Base-by-base conservation (phyloP, 73 alveolate genomes). In the Tetrahymena thermophila region DNA sequence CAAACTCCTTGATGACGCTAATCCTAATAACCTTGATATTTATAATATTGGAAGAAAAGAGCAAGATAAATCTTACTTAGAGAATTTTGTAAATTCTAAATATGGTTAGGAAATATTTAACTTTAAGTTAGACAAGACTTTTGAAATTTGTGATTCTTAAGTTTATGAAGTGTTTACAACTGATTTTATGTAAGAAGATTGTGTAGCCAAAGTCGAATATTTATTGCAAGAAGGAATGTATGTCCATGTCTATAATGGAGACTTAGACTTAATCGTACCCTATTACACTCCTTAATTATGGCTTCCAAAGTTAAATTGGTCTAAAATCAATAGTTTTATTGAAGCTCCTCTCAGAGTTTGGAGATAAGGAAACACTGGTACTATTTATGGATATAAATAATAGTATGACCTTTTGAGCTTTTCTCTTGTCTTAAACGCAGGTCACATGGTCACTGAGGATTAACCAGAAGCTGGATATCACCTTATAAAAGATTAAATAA, bases 381-480 rank as follows among this genome's bases (percentile, higher is more conserved):
- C 34, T 15, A 35, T 95, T 3, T 94, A 85, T 16, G 96, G 96
- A 85, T 85, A 85, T 85, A 14, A 38, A 16, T 85, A 95, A 35
- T 8, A 40, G 71, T 89, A 94, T 85, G 96, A 94, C 16, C 85
- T 84, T 56, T 55, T 95, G 13, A 57, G 42, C 21, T 85, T 85
- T 42, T 37, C n/a, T 8, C 28, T 85, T 35, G 43, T 95, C 25
- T 85, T 85, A 34, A 85, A 95, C 43, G 95, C 96, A 43, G 96
- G 96, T 83, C 96, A 95, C 85, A 37, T 95, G 15, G 96, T 95
- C 3, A 94, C 96, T 31, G 93, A 85, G 28, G 96, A 95, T 43
- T 44, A 95, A 21, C 96, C 96, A 43, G 96, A 95, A 89, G 96
- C 96, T 71, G 35, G 93, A 7, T 94, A 85, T 19, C 35, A 94